Base-by-base conservation (phyloP, 768 basidiomycete species). In the Phylloporus rhodoxanthus region DNA sequence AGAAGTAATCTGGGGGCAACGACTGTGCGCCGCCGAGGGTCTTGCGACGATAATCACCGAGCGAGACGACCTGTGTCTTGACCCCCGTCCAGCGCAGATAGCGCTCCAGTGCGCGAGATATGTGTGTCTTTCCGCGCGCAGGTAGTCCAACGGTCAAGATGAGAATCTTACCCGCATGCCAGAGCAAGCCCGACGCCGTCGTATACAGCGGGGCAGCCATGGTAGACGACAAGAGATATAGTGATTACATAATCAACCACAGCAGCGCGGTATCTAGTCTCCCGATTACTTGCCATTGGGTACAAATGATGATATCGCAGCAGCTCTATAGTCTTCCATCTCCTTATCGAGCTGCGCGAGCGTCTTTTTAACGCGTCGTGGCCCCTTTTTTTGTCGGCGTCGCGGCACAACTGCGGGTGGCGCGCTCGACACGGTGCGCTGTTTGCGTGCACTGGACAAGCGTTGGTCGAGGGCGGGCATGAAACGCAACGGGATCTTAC, bases 81-180 rank as follows among this genome's bases (percentile, higher is more conserved):
- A 99, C 90, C 26, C 96, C 96, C 68, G 91, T 89, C 96, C 96
- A 99, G 67, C 92, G 78, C 1, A 99, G 78, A 69, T 99, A 99
- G n/a, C 96, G 82, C 67, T 98, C 95, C 11, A 98, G 77, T 7
- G 95, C 85, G 33, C 94, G 80, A 1, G 93, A 95, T 49, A 98
- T 91, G 66, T 99, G 96, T 0, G 96, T 99, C 72, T 96, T 96
- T 29, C 93, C 92, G 46, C 92, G 81, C 1, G 95, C 94, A 39
- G 94, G 94, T 3, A 98, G 76, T 8, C 95, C 95, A 47, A 97
- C 87, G 17, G 93, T 91, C 50, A 93, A 74, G 40, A 96, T 85
- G 20, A 98, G 75, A 64, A 98, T 96, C 72, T 97, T 92, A 57
- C 95, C 95, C 8, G 94, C 94, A 66, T 92, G 90, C 63, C 84